These are phyloP conservation scores for Citrus australasica DNA, from an alignment of 345 rosid genomes.

Conservation along the genomic window DNA sequence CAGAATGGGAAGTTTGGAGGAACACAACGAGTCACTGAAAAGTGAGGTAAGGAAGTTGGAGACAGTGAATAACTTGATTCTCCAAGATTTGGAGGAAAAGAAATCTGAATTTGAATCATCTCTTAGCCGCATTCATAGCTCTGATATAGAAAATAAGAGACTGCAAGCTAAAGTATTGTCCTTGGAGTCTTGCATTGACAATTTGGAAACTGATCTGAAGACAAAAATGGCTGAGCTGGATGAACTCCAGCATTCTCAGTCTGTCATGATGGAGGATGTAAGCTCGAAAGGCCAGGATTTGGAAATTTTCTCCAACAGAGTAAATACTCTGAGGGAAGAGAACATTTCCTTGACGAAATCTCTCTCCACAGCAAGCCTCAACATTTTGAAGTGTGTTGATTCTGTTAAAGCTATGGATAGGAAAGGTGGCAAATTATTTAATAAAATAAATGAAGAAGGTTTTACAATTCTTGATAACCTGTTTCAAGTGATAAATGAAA, in stretches of 20 bases:
- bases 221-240: conserved; percentile 46
- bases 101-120: conserved; percentile 40
- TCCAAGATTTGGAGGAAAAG: conserved; percentile 46
- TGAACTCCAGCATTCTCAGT: conserved; percentile 43
- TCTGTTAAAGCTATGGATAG: conserved; percentile 21
- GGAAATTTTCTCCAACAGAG: conserved; percentile 27
- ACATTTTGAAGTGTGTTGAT: conserved; percentile 31
- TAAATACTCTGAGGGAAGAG: conserved; percentile 40
- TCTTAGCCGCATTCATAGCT: conserved; percentile 15
- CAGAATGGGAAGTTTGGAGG: conserved; percentile 26
- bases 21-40: conserved; percentile 30
- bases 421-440: conserved; percentile 17
- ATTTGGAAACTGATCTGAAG: conserved; percentile 48
- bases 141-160: conserved; percentile 33
- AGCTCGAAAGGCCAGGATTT: conserved; percentile 38
- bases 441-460: conserved; percentile 27
- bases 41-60: conserved; percentile 33
- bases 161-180: conserved; percentile 39
- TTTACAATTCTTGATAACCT: conserved; percentile 36
- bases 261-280: conserved; percentile 41
- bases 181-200: conserved; percentile 46
- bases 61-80: conserved; percentile 32
- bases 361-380: conserved; percentile 30
- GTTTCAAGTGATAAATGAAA: conserved; percentile 48
- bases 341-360: conserved; percentile 35